These are phyloP conservation scores for Phlebiopsis flavidoalba DNA, from an alignment of 768 basidiomycete species.

Conservation along the genomic window DNA sequence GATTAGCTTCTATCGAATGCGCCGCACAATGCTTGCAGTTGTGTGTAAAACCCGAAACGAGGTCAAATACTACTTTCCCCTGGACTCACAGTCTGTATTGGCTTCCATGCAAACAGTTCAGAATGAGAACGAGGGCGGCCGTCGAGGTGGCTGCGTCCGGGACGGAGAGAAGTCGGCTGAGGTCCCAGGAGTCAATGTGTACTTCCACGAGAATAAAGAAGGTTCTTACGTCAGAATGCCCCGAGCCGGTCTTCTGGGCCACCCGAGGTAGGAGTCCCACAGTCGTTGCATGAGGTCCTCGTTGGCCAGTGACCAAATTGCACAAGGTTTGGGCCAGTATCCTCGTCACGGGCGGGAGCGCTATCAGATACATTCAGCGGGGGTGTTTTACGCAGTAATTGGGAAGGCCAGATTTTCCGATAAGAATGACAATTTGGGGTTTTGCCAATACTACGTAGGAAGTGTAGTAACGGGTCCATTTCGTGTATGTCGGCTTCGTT, in stretches of 20 bases:
- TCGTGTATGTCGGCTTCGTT: conserved; percentile 68
- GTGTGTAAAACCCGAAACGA: background rate
- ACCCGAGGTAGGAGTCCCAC: conserved; percentile 61
- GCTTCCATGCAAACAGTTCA: conserved; percentile 65
- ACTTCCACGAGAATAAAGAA: conserved; percentile 4
- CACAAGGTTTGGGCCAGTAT: conserved; percentile 75
- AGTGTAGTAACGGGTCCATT: conserved; percentile 67
- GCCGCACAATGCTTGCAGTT: background rate
- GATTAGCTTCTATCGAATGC: background rate
- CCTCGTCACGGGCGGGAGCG: conserved; percentile 53
- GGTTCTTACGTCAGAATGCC: conserved; percentile 66
- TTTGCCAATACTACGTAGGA: conserved; percentile 69
- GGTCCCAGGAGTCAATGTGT: background rate
- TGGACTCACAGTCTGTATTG: conserved; percentile 48
- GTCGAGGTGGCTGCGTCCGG: conserved; percentile 57
- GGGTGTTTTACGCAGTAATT: background rate
- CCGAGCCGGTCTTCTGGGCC: conserved; percentile 68
- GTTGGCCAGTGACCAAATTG: conserved; percentile 78
- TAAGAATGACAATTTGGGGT: conserved; percentile 46
- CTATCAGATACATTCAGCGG: conserved; percentile 33
- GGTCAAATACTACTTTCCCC: background rate
- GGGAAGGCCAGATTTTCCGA: background rate
- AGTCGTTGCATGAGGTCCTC: conserved; percentile 47
- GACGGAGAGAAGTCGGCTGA: conserved; percentile 49
- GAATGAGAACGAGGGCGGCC: conserved; percentile 62